Base-by-base conservation (phyloP, 2,329 filamentous ascomycete species). In the Colletotrichum sp. region DNA sequence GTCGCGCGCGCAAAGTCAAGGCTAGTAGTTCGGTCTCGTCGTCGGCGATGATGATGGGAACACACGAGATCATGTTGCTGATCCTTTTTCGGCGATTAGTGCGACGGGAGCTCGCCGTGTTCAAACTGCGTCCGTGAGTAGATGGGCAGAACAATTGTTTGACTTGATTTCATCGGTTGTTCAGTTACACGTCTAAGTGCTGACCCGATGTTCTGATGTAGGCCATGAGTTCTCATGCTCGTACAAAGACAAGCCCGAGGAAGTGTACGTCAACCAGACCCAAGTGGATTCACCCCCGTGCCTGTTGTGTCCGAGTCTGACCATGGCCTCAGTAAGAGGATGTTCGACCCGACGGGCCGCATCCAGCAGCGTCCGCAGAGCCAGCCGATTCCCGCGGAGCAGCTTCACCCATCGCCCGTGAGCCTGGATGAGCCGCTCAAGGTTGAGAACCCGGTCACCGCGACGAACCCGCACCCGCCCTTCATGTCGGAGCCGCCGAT, bases 1-100 rank as follows among this genome's bases (percentile, higher is more conserved):
- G 76, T 28, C 68, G 76, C 16, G 65, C 73, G 18, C 76, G 76
- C 24, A 77, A 77, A 48, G 66, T 77, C 24, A 77, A 77, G 76
- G 76, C 76, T 36, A 58, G 76, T 68, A 16, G 26, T 48, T 38
- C n/a, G 8, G 26, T 32, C 43, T 8, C 38, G 9, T 52, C 43
- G 43, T 52, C 43, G 43, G n/a, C 43, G 13, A 28, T 26, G 24
- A 38, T 38, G 32, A 13, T 38, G 6, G 32, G 16, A 24, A 58
- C 55, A 58, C 43, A 5, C 16, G 18, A 61, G 26, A 30, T 61
- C 55, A 21, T 21, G 30, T 21, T 21, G 34, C 32, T 12, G 24
- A 13, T 32, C 34, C 34, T 7, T 26, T 16, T 8, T 38, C n/a
- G 32, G 5, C 16, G 15, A 61, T 52, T 60, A 77, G 76, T 77